Base-by-base conservation (phyloP, 179 eudicot species). In the Drosera spatulata region DNA sequence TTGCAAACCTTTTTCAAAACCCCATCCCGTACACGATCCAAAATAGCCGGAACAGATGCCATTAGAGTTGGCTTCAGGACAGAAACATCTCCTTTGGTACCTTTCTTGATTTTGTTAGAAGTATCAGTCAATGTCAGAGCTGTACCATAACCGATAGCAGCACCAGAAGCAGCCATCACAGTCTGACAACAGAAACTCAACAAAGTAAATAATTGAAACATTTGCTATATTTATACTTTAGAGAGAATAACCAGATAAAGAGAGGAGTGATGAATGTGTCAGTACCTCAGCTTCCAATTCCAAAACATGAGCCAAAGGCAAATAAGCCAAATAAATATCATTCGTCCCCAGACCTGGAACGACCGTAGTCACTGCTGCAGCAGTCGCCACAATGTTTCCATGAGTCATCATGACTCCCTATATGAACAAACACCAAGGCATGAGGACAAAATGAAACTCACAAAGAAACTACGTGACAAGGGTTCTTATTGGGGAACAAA, bases 401-500 rank as follows among this genome's bases (percentile, higher is more conserved):
- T 91, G 98, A 51, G 95, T 82, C 79, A 91, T 91, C 96, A 91
- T 82, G 64, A 91, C 96, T 68, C 98, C 98, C 98, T 91, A 59
- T 38, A 69, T 6, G 51, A 57, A 49, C 22, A 64, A 55, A 51
- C 22, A 42, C 13, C 8, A 60, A 50, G 38, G 33, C 56, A 53
- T 53, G 7, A 53, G 56, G 13, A 53, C 33, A 22, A 22, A 22
- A 22, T 22, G 33, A 22, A 22, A 22, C 33, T 22, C 33, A 22
- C 33, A 22, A 22, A 22, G 33, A 22, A 22, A 22, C 33, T 22
- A 22, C 33, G 33, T 22, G 33, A 22, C 33, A 22, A 22, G 33
- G 0, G 33, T 22, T 22, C 33, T 22, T 22, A 22, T 22, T 22
- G 1, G 33, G 33, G 1, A 22, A 22, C 33, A 22, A 22, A 22